Percentiles rank a stretch among this genome's conserved stretches.
Conservation (phyloP, 106 monocot species). For the Cymbidium sinense region DNA sequence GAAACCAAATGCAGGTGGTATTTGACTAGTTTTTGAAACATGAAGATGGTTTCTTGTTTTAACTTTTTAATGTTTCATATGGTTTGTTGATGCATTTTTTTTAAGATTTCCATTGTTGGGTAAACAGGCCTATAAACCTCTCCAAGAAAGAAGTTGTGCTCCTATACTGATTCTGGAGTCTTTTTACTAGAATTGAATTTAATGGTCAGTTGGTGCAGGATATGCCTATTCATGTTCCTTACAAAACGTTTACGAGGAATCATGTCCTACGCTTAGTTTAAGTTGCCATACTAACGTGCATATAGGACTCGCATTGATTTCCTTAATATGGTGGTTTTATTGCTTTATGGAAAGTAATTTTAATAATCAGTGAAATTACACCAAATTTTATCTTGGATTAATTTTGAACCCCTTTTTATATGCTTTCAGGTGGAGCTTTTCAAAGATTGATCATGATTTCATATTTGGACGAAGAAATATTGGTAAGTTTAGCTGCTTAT, state of each 20-base stretch:
- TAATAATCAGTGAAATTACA: neutral
- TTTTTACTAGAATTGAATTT: neutral
- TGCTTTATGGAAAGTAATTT: neutral
- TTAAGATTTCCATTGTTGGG: neutral
- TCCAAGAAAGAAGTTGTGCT: neutral
- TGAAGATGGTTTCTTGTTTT: neutral
- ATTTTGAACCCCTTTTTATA: neutral
- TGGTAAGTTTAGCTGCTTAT: slow-evolving; percentile 44
- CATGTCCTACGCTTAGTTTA: neutral
- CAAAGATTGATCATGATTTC: slow-evolving; percentile 93
- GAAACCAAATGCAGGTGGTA: neutral
- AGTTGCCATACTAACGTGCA: neutral
- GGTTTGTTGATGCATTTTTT: neutral
- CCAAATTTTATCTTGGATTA: neutral
- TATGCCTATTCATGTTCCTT: neutral
- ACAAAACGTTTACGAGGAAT: neutral
- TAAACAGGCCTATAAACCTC: neutral
- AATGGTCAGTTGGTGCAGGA: neutral
- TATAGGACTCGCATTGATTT: neutral
- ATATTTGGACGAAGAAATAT: slow-evolving; percentile 96
- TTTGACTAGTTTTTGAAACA: neutral
- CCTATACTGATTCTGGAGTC: neutral
- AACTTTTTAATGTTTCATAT: neutral
- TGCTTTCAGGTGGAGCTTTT: slow-evolving; percentile 58
- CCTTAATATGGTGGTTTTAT: neutral